These are phyloP conservation scores for Geranium brycei DNA, from an alignment of 345 rosid genomes.

Conservation along the genomic window DNA sequence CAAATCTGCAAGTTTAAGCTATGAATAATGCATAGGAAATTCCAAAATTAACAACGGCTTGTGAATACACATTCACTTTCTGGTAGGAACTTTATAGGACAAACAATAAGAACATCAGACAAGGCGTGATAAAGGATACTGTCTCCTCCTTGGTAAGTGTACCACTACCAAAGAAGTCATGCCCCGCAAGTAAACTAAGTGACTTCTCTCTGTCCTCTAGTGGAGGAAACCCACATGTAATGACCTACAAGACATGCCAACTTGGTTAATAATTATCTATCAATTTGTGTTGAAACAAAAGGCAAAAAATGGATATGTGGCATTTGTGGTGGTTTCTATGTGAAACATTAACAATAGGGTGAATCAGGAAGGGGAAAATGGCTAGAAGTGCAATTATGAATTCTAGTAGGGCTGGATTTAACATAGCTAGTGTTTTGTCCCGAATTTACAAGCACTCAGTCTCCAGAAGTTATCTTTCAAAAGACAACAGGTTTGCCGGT, in stretches of 20 bases:
- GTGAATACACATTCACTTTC: conserved; percentile 3
- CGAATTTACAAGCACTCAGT: too few species aligned
- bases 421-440: too few species aligned
- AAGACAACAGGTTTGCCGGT: too few species aligned
- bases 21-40: conserved; percentile 24
- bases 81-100: conserved; percentile 1
- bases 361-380: too few species aligned
- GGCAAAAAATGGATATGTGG: too few species aligned
- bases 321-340: too few species aligned
- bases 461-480: too few species aligned
- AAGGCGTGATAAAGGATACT: conserved; percentile 34
- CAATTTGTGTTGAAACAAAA: background rate
- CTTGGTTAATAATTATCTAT: background rate
- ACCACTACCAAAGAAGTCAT: conserved; percentile 84
- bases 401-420: too few species aligned
- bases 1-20: conserved; percentile 51
- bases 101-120: conserved; percentile 1
- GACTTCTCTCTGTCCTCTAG: conserved; percentile 76
- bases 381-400: too few species aligned
- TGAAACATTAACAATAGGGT: too few species aligned
- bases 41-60: background rate
- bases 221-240: conserved; percentile 90
- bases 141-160: conserved; percentile 59
- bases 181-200: conserved; percentile 45
- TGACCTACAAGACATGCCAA: conserved; percentile 32